Conservation (phyloP, 2,329 filamentous ascomycete genomes). For the Pestalotiopsis sp. region DNA sequence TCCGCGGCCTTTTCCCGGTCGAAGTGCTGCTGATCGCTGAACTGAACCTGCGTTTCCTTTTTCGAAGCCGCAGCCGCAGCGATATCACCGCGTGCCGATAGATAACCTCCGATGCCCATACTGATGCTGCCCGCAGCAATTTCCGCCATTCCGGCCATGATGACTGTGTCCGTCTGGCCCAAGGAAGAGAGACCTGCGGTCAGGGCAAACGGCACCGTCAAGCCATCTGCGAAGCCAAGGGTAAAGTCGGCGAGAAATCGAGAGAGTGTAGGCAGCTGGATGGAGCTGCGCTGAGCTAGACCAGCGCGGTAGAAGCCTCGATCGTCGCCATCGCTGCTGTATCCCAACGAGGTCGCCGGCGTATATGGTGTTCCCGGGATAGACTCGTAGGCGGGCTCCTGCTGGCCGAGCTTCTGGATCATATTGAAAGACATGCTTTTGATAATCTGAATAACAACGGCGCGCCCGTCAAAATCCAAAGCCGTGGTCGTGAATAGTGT, state of each 20-base stretch:
- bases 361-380: conserved; percentile 1
- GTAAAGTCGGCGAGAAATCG: conserved; percentile 64
- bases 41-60: background rate
- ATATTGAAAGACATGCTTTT: background rate
- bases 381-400: conserved; percentile 6
- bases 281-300: background rate
- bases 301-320: background rate
- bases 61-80: conserved; percentile 7
- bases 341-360: conserved; percentile 2
- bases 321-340: conserved; percentile 4
- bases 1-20: conserved; percentile 38
- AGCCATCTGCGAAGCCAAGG: conserved; percentile 76
- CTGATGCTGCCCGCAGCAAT: conserved; percentile 75
- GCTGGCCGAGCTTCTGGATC: background rate
- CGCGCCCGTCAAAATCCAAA: background rate
- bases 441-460: background rate
- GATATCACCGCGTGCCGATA: conserved; percentile 63
- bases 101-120: conserved; percentile 77
- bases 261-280: conserved; percentile 18
- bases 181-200: conserved; percentile 72
- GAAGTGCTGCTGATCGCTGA: background rate
- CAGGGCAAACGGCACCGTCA: conserved; percentile 79
- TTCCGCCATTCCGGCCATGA: conserved; percentile 75
- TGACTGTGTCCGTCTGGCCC: conserved; percentile 66
- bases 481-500: background rate